Evolutionary conservation across 305 asterid genomes (phyloP), one percentile per base, ranked within the genome.

Genomic region (Salvia sclarea): DNA sequence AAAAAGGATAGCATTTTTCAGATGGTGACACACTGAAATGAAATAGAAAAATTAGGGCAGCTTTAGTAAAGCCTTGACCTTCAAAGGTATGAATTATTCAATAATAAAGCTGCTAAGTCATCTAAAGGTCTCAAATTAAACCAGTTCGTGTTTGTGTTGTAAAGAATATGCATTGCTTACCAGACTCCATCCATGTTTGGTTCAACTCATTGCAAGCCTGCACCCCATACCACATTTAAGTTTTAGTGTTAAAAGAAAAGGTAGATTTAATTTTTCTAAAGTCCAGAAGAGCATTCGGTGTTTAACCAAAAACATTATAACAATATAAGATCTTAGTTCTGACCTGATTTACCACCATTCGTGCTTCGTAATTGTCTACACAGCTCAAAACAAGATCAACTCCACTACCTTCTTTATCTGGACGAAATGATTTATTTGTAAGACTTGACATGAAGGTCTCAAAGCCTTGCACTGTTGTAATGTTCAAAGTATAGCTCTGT

Each of bases 311-410:
- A 47, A 49, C 48, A 66, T 18, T 11, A 21, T 6, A 6, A 30
- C 16, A 22, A 16, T 49, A 49, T 10, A 40, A 69, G 56, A 77
- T 71, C 58, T 50, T 52, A 68, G 64, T 22, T 61, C 80, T 61
- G 69, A 91, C 98, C 96, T 94, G 99, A 87, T 94, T 94, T 71
- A 94, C 98, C 69, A 91, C 99, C 99, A 94, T 94, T 84, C 97
- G 84, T 63, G 99, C 99, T 86, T 94, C 99, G 74, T 94, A 94
- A 84, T 94, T 94, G 82, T 94, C 99, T 30, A 94, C 99, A 69
- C 99, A 91, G 83, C 99, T 94, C 59, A 94, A 85, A 65, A 94
- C 88, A 63, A 94, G 99, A 84, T 91, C 91, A 70, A 94, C 85
- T 75, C 97, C 98, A 61, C 66, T 65, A 52, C 89, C 97, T 78